Percentiles rank a stretch among this genome's conserved stretches.
phyloP scores from a whole-genome alignment of 768 basidiomycete species.

The Boletellus ananas region DNA sequence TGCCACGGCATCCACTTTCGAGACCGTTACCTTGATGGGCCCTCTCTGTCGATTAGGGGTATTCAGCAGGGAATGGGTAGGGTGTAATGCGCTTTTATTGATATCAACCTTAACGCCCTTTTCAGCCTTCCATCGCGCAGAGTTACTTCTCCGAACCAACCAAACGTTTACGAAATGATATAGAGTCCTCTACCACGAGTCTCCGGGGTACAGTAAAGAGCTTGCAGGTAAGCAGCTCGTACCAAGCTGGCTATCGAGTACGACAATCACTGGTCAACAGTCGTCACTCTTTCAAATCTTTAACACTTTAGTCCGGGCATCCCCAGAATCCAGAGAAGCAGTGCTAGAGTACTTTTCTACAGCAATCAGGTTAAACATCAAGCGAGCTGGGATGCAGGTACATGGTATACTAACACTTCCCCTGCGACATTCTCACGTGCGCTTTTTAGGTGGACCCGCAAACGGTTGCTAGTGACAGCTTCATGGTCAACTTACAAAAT shows the following conservation, averaged over 20 bases:
- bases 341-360: constrained; percentile 80
- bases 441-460: constrained; percentile 68
- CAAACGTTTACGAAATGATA: constrained; percentile 66
- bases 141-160: constrained; percentile 85
- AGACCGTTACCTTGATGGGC: constrained; percentile 69
- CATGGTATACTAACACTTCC: neutral
- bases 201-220: constrained; percentile 83
- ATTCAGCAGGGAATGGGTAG: constrained; percentile 87
- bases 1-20: constrained; percentile 60
- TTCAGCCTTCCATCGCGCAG: constrained; percentile 68
- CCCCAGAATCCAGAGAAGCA: constrained; percentile 72
- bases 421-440: neutral
- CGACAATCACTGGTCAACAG: constrained; percentile 24
- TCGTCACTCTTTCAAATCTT: constrained; percentile 81
- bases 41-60: constrained; percentile 81
- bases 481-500: constrained; percentile 87
- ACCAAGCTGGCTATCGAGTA: neutral
- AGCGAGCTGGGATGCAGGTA: constrained; percentile 89
- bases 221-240: constrained; percentile 56
- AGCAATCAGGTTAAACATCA: constrained; percentile 71
- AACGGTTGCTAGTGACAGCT: constrained; percentile 87
- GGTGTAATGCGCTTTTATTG: constrained; percentile 8
- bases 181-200: constrained; percentile 81
- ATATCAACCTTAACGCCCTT: constrained; percentile 1
- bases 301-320: constrained; percentile 83